A percentile compares a stretch with the other conserved stretches of the same genome.
Conservation (phyloP, 306 rosid genomes). For the Sophora flavescens region DNA sequence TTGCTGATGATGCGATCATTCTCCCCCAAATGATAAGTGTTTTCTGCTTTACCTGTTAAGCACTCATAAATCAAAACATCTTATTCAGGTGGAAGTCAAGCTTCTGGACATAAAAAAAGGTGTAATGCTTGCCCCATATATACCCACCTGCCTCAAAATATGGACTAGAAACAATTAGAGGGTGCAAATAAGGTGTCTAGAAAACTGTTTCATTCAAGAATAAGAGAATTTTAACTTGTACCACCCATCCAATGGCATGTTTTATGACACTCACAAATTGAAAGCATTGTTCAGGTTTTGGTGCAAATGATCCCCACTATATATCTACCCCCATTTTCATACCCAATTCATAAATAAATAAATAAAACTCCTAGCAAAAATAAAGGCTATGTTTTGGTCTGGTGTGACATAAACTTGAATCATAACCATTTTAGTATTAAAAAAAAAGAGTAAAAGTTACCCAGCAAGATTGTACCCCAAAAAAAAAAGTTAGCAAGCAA, state of each 20-base stretch:
- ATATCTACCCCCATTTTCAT: not conserved
- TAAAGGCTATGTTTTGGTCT: not conserved
- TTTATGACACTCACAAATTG: slow-evolving; percentile 11
- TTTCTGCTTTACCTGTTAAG: slow-evolving; percentile 72
- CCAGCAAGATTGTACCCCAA: not conserved
- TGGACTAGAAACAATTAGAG: not conserved
- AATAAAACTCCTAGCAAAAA: not conserved
- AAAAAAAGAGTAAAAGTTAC: not conserved
- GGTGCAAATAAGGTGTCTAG: not conserved
- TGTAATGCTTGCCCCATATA: not conserved
- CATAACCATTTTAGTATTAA: not conserved
- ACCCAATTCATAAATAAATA: not conserved
- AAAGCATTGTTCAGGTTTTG: not conserved
- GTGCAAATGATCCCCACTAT: slow-evolving; percentile 2
- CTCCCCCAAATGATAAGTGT: slow-evolving; percentile 85
- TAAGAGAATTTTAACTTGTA: not conserved
- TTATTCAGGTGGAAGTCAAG: no score
- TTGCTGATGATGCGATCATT: slow-evolving; percentile 71
- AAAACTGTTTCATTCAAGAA: slow-evolving; percentile 16
- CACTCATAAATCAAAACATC: slow-evolving; percentile 2
- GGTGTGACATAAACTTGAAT: not conserved
- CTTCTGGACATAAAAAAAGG: not conserved
- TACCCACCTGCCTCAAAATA: not conserved
- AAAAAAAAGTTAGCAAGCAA: slow-evolving; percentile 10
- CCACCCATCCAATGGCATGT: not conserved